A percentile compares a stretch with the other conserved stretches of the same genome.
phyloP scores from a whole-genome alignment of 2,329 filamentous ascomycete genomes.

The Aspergillus vadensis region DNA sequence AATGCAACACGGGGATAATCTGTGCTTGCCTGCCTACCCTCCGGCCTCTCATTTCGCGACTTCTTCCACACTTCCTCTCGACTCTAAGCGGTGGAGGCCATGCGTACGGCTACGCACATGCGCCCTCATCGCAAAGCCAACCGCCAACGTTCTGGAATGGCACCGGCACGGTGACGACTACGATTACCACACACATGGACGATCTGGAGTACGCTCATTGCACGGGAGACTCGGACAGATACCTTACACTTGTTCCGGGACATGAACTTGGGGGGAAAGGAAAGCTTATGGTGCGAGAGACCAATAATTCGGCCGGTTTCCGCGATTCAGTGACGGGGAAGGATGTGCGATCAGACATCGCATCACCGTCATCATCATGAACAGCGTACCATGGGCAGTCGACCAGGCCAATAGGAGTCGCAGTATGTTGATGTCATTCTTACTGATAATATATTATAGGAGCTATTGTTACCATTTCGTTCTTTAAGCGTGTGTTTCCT shows the following conservation, averaged over 20 bases:
- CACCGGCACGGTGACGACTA: constrained; percentile 27
- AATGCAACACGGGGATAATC: constrained; percentile 45
- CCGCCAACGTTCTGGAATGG: constrained; percentile 31
- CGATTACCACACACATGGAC: constrained; percentile 29
- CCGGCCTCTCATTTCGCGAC: constrained; percentile 36
- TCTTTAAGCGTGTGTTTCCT: neutral
- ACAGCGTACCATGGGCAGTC: too few relatives aligned
- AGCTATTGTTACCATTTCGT: neutral
- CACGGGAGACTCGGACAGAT: constrained; percentile 25
- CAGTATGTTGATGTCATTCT: neutral
- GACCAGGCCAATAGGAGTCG: too few relatives aligned
- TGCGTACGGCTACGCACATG: constrained; percentile 18
- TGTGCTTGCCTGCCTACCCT: constrained; percentile 46
- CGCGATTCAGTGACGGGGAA: constrained; percentile 8
- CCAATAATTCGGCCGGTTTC: constrained; percentile 6
- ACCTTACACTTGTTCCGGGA: constrained; percentile 25
- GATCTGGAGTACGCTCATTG: constrained; percentile 30
- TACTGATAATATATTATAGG: neutral
- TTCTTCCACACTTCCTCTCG: constrained; percentile 35
- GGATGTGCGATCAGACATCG: neutral
- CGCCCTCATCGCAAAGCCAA: constrained; percentile 18
- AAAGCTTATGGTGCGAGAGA: constrained; percentile 21
- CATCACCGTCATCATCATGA: constrained; percentile 7
- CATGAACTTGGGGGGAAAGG: constrained; percentile 12
- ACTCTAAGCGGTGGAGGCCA: constrained; percentile 25